Conservation (phyloP, 495 filamentous ascomycete species). For the Polyplosphaeria fusca region DNA sequence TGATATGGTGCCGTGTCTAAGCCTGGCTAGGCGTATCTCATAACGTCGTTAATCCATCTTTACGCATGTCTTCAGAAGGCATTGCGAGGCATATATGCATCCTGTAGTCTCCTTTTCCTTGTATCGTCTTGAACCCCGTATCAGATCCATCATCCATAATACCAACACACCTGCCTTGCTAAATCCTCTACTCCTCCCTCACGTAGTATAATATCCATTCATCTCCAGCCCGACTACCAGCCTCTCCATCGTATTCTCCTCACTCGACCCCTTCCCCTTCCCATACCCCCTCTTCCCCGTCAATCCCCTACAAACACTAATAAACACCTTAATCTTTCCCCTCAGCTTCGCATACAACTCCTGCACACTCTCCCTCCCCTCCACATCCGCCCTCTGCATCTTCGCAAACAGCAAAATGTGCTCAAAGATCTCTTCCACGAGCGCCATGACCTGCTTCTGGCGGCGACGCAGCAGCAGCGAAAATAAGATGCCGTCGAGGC, state of each 20-base stretch:
- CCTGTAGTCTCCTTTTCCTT: too few relatives aligned
- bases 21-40: too few relatives aligned
- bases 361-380: constrained; percentile 40
- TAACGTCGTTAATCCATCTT: too few relatives aligned
- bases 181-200: too few relatives aligned
- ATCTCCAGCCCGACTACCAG: constrained; percentile 60
- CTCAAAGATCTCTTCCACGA: constrained; percentile 75
- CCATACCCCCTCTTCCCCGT: constrained; percentile 58
- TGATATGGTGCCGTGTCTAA: too few relatives aligned
- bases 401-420: constrained; percentile 67
- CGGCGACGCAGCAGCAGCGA: constrained; percentile 66
- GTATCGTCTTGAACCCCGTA: too few relatives aligned
- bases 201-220: constrained; percentile 46
- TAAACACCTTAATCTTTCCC: constrained; percentile 67
- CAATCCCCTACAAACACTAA: constrained; percentile 59
- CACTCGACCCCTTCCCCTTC: constrained; percentile 43
- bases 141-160: too few relatives aligned
- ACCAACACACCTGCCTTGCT: too few relatives aligned
- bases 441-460: constrained; percentile 65
- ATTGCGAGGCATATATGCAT: too few relatives aligned
- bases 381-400: constrained; percentile 36
- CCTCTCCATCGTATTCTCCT: constrained; percentile 51
- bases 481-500: constrained; percentile 77
- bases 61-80: too few relatives aligned
- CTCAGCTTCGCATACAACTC: constrained; percentile 61